Evolutionary conservation across 345 rosid species (phyloP).

Genomic region (Ceriops decandra): DNA sequence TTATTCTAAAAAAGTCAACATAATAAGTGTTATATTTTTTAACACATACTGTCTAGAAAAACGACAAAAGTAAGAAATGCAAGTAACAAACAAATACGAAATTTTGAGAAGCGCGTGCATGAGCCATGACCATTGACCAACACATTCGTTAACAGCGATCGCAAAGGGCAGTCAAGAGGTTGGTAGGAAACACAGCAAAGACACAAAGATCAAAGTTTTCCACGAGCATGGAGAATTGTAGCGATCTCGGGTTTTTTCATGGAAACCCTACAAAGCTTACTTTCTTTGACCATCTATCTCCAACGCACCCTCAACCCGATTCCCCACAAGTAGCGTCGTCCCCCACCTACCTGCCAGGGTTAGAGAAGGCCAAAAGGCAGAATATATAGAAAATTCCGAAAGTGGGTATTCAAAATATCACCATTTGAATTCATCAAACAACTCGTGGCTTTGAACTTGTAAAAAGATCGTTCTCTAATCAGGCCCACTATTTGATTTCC

Average conservation of each 20-base stretch:
- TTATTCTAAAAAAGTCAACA: no score
- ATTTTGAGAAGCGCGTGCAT: no score
- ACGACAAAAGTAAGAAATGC: no score
- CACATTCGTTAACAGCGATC: no score
- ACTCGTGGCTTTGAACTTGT: constrained; percentile 26
- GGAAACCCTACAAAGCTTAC: constrained; percentile 25
- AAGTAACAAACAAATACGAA: no score
- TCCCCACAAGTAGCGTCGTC: no score
- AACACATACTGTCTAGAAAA: no score
- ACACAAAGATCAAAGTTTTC: no score
- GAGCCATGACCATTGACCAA: no score
- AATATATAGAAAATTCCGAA: neutral
- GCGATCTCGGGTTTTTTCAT: constrained; percentile 20
- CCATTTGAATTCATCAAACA: constrained; percentile 32
- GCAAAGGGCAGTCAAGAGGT: no score
- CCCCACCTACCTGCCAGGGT: neutral
- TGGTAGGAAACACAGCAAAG: no score
- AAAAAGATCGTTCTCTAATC: neutral
- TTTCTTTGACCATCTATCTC: constrained; percentile 32
- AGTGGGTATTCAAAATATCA: constrained; percentile 3
- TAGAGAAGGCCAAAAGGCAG: neutral
- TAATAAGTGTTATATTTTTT: no score
- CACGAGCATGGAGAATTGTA: neutral
- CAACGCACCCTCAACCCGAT: neutral
- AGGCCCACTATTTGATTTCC: neutral